These are phyloP conservation scores for Urochloa ruziziensis DNA, from an alignment of 176 grass and related monocot genomes.

Conservation along the genomic window DNA sequence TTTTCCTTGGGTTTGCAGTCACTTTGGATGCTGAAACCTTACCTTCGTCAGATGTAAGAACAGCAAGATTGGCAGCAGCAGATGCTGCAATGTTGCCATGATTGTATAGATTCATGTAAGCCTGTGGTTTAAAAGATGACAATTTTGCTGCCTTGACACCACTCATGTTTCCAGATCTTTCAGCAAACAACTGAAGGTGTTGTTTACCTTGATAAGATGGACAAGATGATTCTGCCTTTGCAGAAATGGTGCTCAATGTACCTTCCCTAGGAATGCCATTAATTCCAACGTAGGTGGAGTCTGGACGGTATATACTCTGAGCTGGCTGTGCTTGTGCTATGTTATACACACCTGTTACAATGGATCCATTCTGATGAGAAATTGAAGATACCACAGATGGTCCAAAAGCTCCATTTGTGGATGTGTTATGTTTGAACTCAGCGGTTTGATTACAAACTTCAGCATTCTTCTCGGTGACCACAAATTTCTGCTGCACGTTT, in stretches of 20 bases:
- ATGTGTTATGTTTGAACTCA: conserved; percentile 26
- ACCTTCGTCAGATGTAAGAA: conserved; percentile 85
- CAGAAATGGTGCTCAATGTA: conserved; percentile 29
- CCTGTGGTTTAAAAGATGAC: conserved; percentile 68
- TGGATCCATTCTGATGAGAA: conserved; percentile 38
- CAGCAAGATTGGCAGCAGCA: conserved; percentile 76
- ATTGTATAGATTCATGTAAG: conserved; percentile 88
- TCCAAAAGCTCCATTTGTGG: conserved; percentile 24
- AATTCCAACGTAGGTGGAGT: conserved; percentile 4
- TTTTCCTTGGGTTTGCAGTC: conserved; percentile 62
- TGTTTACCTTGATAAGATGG: conserved; percentile 38
- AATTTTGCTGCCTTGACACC: conserved; percentile 34
- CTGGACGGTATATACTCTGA: conserved; percentile 28
- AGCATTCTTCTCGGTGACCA: conserved; percentile 29
- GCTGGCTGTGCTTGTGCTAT: conserved; percentile 26
- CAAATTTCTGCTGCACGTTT: conserved; percentile 23
- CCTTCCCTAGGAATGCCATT: conserved; percentile 33
- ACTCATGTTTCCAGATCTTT: conserved; percentile 45
- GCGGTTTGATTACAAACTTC: conserved; percentile 30
- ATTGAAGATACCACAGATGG: conserved; percentile 18
- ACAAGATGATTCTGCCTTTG: conserved; percentile 23
- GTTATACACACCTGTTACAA: conserved; percentile 25
- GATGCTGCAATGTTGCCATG: conserved; percentile 88
- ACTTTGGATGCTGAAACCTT: conserved; percentile 52
- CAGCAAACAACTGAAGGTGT: conserved; percentile 30